Percentiles rank a stretch among this genome's conserved stretches.
These are phyloP conservation scores for Sphagnum fallax DNA, from an alignment of 228 moss, liverwort and hornwort species.

Conservation along the genomic window DNA sequence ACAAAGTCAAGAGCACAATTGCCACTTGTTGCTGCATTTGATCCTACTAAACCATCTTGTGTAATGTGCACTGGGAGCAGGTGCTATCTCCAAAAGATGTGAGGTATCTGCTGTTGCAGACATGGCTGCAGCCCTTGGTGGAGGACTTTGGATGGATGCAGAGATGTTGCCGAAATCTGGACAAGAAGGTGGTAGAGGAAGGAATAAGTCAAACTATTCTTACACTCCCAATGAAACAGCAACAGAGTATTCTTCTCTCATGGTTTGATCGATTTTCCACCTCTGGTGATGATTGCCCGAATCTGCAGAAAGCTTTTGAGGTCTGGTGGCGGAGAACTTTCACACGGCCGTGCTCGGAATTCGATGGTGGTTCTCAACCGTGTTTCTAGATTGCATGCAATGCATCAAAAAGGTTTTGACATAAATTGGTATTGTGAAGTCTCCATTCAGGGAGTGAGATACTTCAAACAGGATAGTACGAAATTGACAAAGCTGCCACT, in stretches of 20 bases:
- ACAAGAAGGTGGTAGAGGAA: constrained; percentile 84
- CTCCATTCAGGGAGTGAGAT: background rate
- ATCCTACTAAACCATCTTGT: too few species aligned
- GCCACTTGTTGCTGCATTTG: too few species aligned
- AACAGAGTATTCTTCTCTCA: constrained; percentile 69
- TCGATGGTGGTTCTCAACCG: constrained; percentile 13
- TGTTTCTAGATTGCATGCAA: constrained; percentile 12
- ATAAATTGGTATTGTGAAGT: background rate
- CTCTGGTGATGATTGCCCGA: constrained; percentile 78
- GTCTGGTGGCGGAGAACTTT: constrained; percentile 93
- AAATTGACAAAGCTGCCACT: background rate
- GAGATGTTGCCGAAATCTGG: constrained; percentile 73
- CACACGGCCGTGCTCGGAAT: constrained; percentile 52
- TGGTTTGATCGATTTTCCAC: constrained; percentile 84
- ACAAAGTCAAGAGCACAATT: too few species aligned
- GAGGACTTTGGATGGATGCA: constrained; percentile 95
- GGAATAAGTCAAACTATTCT: constrained; percentile 85
- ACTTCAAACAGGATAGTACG: too few species aligned
- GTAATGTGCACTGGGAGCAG: constrained; percentile 5
- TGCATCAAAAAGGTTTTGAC: too few species aligned
- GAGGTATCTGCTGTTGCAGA: constrained; percentile 57
- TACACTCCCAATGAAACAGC: constrained; percentile 74
- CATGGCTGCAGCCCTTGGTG: constrained; percentile 82
- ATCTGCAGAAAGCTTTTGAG: constrained; percentile 81
- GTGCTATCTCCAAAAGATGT: constrained; percentile 70